phyloP scores from a whole-genome alignment of 768 basidiomycete species.

The Sutorius australiensis region DNA sequence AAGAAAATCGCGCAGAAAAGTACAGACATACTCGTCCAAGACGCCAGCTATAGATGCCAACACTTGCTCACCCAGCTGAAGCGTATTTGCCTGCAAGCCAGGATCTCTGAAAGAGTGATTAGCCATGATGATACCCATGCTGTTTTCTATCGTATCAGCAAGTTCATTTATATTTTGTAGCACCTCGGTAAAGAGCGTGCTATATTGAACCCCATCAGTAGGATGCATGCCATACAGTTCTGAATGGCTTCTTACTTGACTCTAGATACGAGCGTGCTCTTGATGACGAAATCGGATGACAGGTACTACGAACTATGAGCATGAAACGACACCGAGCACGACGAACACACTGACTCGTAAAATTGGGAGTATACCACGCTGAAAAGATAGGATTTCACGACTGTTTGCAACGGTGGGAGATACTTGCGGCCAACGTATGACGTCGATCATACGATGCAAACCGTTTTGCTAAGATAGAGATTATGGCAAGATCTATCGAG shows the following conservation, averaged over 20 bases:
- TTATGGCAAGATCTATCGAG: neutral
- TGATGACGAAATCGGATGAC: slow-evolving; percentile 55
- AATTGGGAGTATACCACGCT: slow-evolving; percentile 51
- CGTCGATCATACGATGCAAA: slow-evolving; percentile 45
- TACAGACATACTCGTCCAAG: slow-evolving; percentile 46
- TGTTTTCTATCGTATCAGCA: slow-evolving; percentile 37
- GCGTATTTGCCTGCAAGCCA: neutral
- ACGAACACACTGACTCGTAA: slow-evolving; percentile 38
- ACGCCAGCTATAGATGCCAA: slow-evolving; percentile 45
- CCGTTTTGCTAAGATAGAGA: slow-evolving; percentile 42
- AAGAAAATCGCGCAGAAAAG: slow-evolving; percentile 17
- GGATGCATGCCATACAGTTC: neutral
- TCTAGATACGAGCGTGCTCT: slow-evolving; percentile 47
- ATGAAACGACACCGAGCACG: neutral
- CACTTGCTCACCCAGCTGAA: slow-evolving; percentile 38
- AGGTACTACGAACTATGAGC: slow-evolving; percentile 41
- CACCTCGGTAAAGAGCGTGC: slow-evolving; percentile 44
- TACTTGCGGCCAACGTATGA: slow-evolving; percentile 45
- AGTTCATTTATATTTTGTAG: slow-evolving; percentile 45
- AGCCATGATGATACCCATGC: slow-evolving; percentile 34
- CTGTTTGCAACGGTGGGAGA: slow-evolving; percentile 36
- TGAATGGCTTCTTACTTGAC: slow-evolving; percentile 42
- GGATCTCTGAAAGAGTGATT: slow-evolving; percentile 35
- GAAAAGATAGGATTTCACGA: slow-evolving; percentile 48
- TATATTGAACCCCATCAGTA: slow-evolving; percentile 19